Base-by-base conservation (phyloP, 2,329 filamentous ascomycete genomes). In the Leptodontidium sp. region DNA sequence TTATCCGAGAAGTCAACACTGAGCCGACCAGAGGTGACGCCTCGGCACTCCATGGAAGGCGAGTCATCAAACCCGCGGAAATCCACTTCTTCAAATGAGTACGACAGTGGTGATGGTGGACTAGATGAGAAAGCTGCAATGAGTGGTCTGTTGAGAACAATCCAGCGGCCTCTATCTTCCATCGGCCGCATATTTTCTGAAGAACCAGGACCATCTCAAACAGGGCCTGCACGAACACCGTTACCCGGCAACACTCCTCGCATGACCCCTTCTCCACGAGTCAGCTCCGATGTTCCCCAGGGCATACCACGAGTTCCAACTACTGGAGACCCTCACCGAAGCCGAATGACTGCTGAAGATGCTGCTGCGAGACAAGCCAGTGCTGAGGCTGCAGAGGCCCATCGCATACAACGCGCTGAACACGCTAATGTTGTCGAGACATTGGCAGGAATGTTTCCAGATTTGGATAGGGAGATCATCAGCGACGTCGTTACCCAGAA, bases 401-500 rank as follows among this genome's bases (percentile, higher is more conserved):
- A 94, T 72, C 86, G 92, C 17, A 88, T 98, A 69, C 90, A 96
- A 74, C 86, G 90, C 45, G 90, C 91, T 66, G 96, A 99, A 83
- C 94, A 98, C 80, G 85, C 88, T 65, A 95, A 94, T 75, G 90
- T 99, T 8, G 95, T 98, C 2, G 96, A 98, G 81, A 98, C 96
- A 45, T 82, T 99, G 67, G 90, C 93, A 59, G 92, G 93, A 75
- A 99, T 99, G 96, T 99, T 99, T 79, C 96, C 96, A 0, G 94
- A 97, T 77, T 84, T 99, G 62, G 96, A 99, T 79, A 89, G 90
- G 76, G 97, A 99, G 61, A 87, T 99, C 47, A 98, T 99, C 78
- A 94, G 94, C 76, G 96, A 99, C 82, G 96, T 99, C 50, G 96
- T 99, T 32, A 90, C 95, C 79, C 89, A 97, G 83, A 98, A 99